Conservation (phyloP, 148 eudicot genomes). For the Arctostaphylos glauca region DNA sequence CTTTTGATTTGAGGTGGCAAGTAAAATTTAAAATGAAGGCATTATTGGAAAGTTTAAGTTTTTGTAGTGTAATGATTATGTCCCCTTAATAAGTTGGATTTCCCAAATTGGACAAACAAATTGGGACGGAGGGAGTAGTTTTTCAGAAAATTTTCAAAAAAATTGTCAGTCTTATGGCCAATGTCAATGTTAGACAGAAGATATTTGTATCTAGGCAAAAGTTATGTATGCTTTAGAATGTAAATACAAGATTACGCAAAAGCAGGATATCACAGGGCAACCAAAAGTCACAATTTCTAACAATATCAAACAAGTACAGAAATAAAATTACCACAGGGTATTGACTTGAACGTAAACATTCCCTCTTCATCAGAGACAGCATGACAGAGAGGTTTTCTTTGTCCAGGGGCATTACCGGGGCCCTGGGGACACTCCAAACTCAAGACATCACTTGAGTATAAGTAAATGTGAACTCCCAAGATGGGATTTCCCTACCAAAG, state of each 20-base stretch:
- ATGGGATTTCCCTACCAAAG: slow-evolving; percentile 82
- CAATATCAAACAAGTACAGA: not conserved
- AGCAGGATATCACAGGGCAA: not conserved
- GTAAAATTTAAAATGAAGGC: too few species aligned
- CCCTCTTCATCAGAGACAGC: slow-evolving; percentile 90
- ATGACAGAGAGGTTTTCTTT: slow-evolving; percentile 78
- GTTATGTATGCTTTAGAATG: slow-evolving; percentile 2
- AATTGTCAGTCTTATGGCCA: not conserved
- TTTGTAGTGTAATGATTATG: too few species aligned
- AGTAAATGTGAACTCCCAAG: slow-evolving; percentile 87
- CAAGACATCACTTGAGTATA: slow-evolving; percentile 75
- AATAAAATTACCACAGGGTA: slow-evolving; percentile 77
- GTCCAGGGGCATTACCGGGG: slow-evolving; percentile 64
- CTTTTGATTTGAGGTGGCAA: too few species aligned
- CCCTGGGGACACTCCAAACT: slow-evolving; percentile 79
- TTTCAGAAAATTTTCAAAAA: not conserved
- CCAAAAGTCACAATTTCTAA: not conserved
- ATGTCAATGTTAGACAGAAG: not conserved
- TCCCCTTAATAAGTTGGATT: too few species aligned
- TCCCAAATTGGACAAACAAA: too few species aligned
- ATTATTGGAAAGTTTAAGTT: too few species aligned
- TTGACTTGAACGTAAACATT: slow-evolving; percentile 65
- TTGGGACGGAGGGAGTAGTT: too few species aligned
- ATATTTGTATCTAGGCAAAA: not conserved
- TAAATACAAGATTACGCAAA: slow-evolving; percentile 5